These are phyloP conservation scores for Acephala macrosclerotiorum DNA, from an alignment of 2,329 filamentous ascomycete species.

Conservation along the genomic window DNA sequence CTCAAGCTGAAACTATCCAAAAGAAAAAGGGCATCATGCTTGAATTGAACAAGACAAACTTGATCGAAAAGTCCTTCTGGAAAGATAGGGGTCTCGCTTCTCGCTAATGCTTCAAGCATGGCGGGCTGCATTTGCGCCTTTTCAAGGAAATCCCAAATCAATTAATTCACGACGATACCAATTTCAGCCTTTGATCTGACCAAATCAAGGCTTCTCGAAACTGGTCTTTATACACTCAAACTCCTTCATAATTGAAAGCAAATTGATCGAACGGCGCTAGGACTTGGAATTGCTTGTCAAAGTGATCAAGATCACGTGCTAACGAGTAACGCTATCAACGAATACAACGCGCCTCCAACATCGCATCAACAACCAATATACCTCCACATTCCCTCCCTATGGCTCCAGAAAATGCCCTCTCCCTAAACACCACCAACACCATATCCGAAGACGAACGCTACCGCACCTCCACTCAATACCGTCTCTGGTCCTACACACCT, in stretches of 20 bases:
- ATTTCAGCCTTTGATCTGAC: background rate
- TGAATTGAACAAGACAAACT: too few species aligned
- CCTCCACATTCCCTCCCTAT: background rate
- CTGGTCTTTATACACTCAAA: too few species aligned
- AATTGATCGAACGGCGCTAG: too few species aligned
- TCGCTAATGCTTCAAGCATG: too few species aligned
- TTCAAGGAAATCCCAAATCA: background rate
- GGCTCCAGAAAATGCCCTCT: background rate
- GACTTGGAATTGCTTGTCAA: too few species aligned
- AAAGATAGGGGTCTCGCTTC: too few species aligned
- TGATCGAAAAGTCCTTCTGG: too few species aligned
- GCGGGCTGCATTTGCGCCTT: too few species aligned
- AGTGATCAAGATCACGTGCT: background rate
- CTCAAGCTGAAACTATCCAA: too few species aligned
- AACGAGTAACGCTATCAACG: too few species aligned
- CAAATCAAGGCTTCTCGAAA: background rate
- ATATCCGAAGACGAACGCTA: constrained; percentile 84
- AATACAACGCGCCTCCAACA: background rate
- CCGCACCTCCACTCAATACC: constrained; percentile 86
- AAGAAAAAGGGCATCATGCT: too few species aligned
- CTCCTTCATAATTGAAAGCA: too few species aligned
- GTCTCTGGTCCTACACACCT: constrained; percentile 90
- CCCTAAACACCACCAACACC: constrained; percentile 5
- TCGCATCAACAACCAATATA: background rate
- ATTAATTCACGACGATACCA: background rate